Evolutionary conservation across 2,329 filamentous ascomycete species (phyloP).

Genomic region (Sarocladiaceae sp.): DNA sequence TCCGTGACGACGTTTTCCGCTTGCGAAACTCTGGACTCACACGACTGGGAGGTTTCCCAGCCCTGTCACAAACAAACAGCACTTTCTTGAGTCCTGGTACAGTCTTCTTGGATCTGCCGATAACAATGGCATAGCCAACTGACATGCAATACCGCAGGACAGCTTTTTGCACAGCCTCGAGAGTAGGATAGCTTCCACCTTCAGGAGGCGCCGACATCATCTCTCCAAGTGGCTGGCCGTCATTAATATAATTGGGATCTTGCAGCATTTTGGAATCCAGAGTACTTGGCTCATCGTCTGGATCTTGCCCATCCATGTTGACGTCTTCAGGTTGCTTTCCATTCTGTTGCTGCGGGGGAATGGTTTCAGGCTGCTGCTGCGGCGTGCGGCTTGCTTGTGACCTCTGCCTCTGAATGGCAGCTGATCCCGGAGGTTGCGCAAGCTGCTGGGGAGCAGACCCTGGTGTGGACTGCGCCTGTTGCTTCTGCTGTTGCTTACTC

Average conservation of each 20-base stretch:
- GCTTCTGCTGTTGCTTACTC: slow-evolving; percentile 19
- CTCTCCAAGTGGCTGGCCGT: slow-evolving; percentile 46
- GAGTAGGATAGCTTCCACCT: slow-evolving; percentile 58
- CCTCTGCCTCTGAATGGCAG: slow-evolving; percentile 23
- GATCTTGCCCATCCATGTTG: slow-evolving; percentile 49
- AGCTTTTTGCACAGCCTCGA: slow-evolving; percentile 61
- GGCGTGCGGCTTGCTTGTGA: slow-evolving; percentile 22
- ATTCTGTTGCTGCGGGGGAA: slow-evolving; percentile 29
- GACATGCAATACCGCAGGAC: slow-evolving; percentile 63
- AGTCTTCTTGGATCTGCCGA: slow-evolving; percentile 64
- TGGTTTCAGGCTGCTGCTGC: slow-evolving; percentile 23
- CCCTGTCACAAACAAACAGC: slow-evolving; percentile 62
- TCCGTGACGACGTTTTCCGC: slow-evolving; percentile 63
- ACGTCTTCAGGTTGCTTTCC: slow-evolving; percentile 42
- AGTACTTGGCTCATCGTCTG: slow-evolving; percentile 38
- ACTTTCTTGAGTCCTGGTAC: slow-evolving; percentile 65
- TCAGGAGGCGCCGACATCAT: slow-evolving; percentile 62
- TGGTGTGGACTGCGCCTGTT: slow-evolving; percentile 14
- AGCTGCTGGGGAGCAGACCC: slow-evolving; percentile 13
- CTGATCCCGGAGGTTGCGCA: slow-evolving; percentile 24
- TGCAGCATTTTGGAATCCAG: slow-evolving; percentile 45
- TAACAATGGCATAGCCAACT: slow-evolving; percentile 64
- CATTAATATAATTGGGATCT: slow-evolving; percentile 35
- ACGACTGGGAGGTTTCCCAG: slow-evolving; percentile 57
- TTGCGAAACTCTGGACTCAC: slow-evolving; percentile 63